Conservation (phyloP, 768 basidiomycete species). For the Leccinellum albellum region DNA sequence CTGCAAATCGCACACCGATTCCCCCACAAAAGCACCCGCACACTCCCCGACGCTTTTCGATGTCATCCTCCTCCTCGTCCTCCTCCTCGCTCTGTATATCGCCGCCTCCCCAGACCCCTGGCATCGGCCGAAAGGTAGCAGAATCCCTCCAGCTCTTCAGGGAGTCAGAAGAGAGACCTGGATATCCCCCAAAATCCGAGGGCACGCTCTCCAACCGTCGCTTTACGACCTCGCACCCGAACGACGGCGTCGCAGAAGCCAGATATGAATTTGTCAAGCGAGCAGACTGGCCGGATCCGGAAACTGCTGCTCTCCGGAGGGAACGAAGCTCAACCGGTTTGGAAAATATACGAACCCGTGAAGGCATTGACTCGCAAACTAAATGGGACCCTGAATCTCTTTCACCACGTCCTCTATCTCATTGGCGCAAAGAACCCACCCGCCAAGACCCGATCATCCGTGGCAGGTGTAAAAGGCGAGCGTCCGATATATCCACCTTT, state of each 20-base stretch:
- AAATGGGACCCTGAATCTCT: constrained; percentile 23
- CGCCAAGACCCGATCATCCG: constrained; percentile 43
- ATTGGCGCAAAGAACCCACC: constrained; percentile 55
- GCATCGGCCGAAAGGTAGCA: constrained; percentile 79
- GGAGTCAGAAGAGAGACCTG: constrained; percentile 50
- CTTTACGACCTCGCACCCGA: constrained; percentile 36
- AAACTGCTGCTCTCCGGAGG: constrained; percentile 63
- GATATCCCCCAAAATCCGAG: constrained; percentile 23
- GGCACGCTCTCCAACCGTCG: constrained; percentile 29
- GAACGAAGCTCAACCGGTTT: constrained; percentile 63
- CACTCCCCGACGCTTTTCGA: constrained; percentile 32
- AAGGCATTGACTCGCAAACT: constrained; percentile 30
- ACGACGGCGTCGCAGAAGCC: constrained; percentile 57
- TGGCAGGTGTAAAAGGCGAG: constrained; percentile 61
- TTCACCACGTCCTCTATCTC: constrained; percentile 36
- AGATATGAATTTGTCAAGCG: constrained; percentile 81
- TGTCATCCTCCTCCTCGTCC: constrained; percentile 23
- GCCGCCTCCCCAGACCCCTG: constrained; percentile 24
- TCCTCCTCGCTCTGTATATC: constrained; percentile 2
- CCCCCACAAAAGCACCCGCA: constrained; percentile 31
- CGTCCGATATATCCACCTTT: constrained; percentile 37
- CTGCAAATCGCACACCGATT: constrained; percentile 3
- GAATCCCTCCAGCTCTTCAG: constrained; percentile 80
- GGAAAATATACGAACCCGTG: constrained; percentile 54
- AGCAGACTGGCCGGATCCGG: constrained; percentile 82